Conservation (phyloP, 345 rosid species). For the Psidium guajava region DNA sequence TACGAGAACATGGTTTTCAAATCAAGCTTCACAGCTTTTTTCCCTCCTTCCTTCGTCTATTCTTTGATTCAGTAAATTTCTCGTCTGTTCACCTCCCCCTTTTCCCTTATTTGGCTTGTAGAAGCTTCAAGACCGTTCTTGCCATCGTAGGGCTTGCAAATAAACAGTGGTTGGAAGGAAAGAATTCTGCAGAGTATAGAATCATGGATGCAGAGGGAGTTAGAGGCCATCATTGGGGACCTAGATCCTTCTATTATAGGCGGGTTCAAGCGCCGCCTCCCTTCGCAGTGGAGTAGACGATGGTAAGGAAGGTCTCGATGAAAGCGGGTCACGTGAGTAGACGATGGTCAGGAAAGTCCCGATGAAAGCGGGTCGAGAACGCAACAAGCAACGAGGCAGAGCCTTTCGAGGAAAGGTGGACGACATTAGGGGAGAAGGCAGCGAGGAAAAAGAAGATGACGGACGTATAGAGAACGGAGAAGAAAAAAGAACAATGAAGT, state of each 20-base stretch:
- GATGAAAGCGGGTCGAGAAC: too few relatives aligned
- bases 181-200: slow-evolving; percentile 28
- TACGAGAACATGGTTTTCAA: background rate
- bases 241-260: slow-evolving; percentile 55
- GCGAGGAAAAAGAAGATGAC: too few relatives aligned
- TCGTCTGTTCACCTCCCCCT: background rate
- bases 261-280: too few relatives aligned
- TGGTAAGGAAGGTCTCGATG: too few relatives aligned
- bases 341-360: too few relatives aligned
- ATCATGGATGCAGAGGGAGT: slow-evolving; percentile 70
- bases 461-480: too few relatives aligned
- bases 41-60: background rate
- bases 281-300: too few relatives aligned
- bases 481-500: too few relatives aligned
- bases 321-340: too few relatives aligned
- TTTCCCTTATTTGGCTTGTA: background rate
- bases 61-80: background rate
- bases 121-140: background rate
- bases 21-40: background rate
- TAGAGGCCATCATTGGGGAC: slow-evolving; percentile 53
- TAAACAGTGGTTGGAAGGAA: slow-evolving; percentile 21
- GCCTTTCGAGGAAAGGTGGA: too few relatives aligned
- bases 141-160: slow-evolving; percentile 7
- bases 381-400: too few relatives aligned
- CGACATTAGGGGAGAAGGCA: too few relatives aligned